These are phyloP conservation scores for Septoria linicola DNA, from an alignment of 2,329 filamentous ascomycete genomes.

Conservation along the genomic window DNA sequence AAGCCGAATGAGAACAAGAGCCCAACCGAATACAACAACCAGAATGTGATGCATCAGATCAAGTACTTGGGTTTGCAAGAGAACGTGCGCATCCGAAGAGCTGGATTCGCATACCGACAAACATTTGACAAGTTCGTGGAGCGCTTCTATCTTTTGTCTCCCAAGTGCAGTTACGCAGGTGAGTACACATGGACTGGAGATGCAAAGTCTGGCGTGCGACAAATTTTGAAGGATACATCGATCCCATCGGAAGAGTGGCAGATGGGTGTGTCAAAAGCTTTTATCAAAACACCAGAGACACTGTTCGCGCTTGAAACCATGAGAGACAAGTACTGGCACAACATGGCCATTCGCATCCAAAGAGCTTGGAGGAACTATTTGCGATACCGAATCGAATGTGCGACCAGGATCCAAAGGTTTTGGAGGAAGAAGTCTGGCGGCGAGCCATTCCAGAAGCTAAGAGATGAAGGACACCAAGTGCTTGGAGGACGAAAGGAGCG, in stretches of 20 bases:
- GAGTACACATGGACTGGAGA: constrained; percentile 96
- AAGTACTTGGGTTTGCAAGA: constrained; percentile 99
- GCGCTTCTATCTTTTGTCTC: constrained; percentile 91
- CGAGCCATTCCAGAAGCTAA: constrained; percentile 80
- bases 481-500: constrained; percentile 86
- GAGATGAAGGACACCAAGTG: constrained; percentile 82
- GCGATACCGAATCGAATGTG: constrained; percentile 86
- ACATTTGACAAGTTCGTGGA: constrained; percentile 98
- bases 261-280: constrained; percentile 93
- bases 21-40: constrained; percentile 82
- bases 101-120: constrained; percentile 94
- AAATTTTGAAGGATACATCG: constrained; percentile 93
- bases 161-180: constrained; percentile 91
- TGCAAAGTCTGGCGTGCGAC: constrained; percentile 79
- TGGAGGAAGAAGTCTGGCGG: constrained; percentile 93
- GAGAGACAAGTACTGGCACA: constrained; percentile 98
- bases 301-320: constrained; percentile 96
- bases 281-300: constrained; percentile 97
- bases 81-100: constrained; percentile 94
- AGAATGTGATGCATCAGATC: constrained; percentile 95
- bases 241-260: constrained; percentile 96
- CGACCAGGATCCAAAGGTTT: constrained; percentile 89
- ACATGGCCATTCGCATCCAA: constrained; percentile 98
- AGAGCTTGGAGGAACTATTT: constrained; percentile 96
- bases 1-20: constrained; percentile 99